Evolutionary conservation across 2,329 filamentous ascomycete species (phyloP).

Genomic region (Cercospora sp.): DNA sequence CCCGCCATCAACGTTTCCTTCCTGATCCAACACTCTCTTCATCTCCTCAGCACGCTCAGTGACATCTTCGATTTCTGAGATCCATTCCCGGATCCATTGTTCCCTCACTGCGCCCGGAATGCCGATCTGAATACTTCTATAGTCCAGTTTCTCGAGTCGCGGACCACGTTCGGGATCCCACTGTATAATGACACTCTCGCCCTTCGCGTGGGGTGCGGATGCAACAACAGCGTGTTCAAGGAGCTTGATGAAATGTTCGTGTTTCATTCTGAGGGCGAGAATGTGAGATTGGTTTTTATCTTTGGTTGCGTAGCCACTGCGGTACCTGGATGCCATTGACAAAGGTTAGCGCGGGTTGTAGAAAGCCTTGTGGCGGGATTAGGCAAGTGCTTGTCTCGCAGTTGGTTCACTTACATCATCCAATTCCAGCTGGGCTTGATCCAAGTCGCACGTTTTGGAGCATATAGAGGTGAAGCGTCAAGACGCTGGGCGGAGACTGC

Average conservation of each 20-base stretch:
- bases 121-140: constrained; percentile 17
- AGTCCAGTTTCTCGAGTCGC: constrained; percentile 8
- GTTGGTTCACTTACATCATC: constrained; percentile 8
- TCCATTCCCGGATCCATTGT: constrained; percentile 15
- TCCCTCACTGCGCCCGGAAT: constrained; percentile 8
- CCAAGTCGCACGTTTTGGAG: constrained; percentile 13
- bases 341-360: neutral
- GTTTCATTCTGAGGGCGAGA: constrained; percentile 10
- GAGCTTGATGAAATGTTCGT: constrained; percentile 11
- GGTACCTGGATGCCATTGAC: neutral
- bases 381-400: neutral
- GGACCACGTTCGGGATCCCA: constrained; percentile 18
- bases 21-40: constrained; percentile 11
- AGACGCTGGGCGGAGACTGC: constrained; percentile 1
- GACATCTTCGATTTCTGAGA: constrained; percentile 10
- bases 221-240: constrained; percentile 10
- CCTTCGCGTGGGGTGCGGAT: neutral
- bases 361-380: neutral
- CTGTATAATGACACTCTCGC: constrained; percentile 9
- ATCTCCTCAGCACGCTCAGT: constrained; percentile 8
- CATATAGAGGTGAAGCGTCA: constrained; percentile 4
- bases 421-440: constrained; percentile 16
- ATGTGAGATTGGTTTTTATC: constrained; percentile 15
- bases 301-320: constrained; percentile 12
- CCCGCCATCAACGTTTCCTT: neutral